Base-by-base conservation (phyloP, 2,329 filamentous ascomycete genomes). In the Clonostachys solani region DNA sequence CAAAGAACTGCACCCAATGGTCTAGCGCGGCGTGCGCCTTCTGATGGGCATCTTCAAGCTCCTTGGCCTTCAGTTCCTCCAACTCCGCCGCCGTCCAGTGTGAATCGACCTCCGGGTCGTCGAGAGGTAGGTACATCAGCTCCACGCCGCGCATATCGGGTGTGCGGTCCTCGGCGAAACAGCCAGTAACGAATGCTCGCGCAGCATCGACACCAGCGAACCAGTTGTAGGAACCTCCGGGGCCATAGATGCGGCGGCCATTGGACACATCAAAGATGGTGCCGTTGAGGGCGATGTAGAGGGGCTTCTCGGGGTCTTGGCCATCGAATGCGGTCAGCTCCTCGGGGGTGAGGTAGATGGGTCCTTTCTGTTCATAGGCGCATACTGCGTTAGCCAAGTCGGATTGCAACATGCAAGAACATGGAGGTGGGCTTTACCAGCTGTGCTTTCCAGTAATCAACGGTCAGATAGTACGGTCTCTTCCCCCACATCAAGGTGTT, bases 231-330 rank as follows among this genome's bases (percentile, higher is more conserved):
- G 83, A 83, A 5, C 92, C 94, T 29, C 90, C 91, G 0, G 92
- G 86, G 1, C 89, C 89, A 72, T 94, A 94, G 68, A 87, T 73
- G 65, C 78, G 66, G 56, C 80, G 75, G 46, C 83, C 84, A 33
- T 77, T 69, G n/a, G 81, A 80, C 38, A 95, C 89, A 66, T 95
- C 89, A 76, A 87, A 94, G 68, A 95, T 88, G 49, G 83, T 88
- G 60, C 87, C 86, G 72, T 94, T 92, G 59, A 99, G 83, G 52
- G 91, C 90, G 47, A 99, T 80, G 72, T 96, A 95, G 64, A 97
- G 82, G 7, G 94, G 94, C 50, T 86, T 83, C 8, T 69, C 65
- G 10, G 83, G 73, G 66, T 96, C 84, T 49, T 72, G 78, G 69
- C 94, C 95, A 69, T 95, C 85, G 75, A 87, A 95, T 44, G 72